These are phyloP conservation scores for Arabidopsis suecica DNA, from an alignment of 345 rosid genomes.

Conservation along the genomic window DNA sequence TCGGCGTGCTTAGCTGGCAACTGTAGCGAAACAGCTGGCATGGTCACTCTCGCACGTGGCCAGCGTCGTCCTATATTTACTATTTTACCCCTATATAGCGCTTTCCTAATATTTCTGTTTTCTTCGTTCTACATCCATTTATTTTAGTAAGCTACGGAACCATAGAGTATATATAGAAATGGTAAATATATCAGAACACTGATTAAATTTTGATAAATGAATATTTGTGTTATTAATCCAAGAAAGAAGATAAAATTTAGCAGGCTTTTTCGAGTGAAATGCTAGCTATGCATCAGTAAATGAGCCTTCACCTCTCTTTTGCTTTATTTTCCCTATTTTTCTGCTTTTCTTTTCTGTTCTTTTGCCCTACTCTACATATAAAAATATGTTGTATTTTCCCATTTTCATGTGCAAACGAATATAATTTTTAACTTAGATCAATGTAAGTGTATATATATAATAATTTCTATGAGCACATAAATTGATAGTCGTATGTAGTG, in stretches of 20 bases:
- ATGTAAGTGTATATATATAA: too few species aligned
- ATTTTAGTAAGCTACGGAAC: slow-evolving; percentile 13
- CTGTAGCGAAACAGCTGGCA: slow-evolving; percentile 46
- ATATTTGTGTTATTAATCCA: neutral
- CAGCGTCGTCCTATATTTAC: neutral
- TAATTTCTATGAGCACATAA: too few species aligned
- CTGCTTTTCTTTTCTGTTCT: slow-evolving; percentile 16
- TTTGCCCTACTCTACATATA: slow-evolving; percentile 4
- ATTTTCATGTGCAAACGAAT: neutral
- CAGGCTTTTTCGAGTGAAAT: slow-evolving; percentile 24
- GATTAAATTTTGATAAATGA: slow-evolving; percentile 5
- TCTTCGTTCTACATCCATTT: neutral
- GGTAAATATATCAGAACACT: slow-evolving; percentile 1
- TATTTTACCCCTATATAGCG: slow-evolving; percentile 1
- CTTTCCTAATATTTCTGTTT: neutral
- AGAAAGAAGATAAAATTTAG: neutral
- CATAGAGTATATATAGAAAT: neutral
- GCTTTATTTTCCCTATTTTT: slow-evolving; percentile 19
- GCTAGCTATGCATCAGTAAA: slow-evolving; percentile 37
- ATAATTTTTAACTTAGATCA: too few species aligned
- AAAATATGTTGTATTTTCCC: too few species aligned
- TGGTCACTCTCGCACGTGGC: slow-evolving; percentile 45
- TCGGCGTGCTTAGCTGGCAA: slow-evolving; percentile 47
- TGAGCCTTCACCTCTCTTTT: slow-evolving; percentile 33
- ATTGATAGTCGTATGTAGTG: too few species aligned